phyloP scores from a whole-genome alignment of 2,329 filamentous ascomycete species.

The Macrophomina pseudophaseolina region DNA sequence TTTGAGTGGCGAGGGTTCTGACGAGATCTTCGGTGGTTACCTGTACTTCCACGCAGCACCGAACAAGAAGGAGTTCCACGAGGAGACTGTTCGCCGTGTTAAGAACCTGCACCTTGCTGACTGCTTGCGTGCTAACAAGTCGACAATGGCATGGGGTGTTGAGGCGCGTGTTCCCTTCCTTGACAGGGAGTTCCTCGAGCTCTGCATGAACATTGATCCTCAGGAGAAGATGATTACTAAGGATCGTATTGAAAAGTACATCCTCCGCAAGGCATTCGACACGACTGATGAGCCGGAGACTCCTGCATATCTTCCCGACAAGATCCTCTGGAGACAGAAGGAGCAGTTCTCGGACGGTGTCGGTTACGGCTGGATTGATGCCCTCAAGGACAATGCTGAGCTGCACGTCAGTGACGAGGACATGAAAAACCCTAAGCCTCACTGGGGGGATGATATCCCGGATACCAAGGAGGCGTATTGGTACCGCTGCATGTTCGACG shows the following conservation, averaged over 20 bases:
- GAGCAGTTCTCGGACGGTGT: constrained; percentile 99
- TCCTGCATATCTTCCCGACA: constrained; percentile 88
- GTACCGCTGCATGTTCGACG: constrained; percentile 98
- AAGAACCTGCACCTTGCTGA: constrained; percentile 98
- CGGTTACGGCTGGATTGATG: constrained; percentile 98
- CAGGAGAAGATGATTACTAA: constrained; percentile 94
- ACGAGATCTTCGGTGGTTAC: constrained; percentile 98
- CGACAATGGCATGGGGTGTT: constrained; percentile 95
- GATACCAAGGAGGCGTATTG: constrained; percentile 99
- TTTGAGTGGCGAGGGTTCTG: constrained; percentile 91
- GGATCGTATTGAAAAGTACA: constrained; percentile 94
- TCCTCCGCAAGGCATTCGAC: constrained; percentile 96
- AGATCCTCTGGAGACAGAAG: constrained; percentile 98
- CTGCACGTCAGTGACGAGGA: constrained; percentile 91
- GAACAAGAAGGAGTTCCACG: constrained; percentile 89
- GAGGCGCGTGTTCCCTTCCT: constrained; percentile 98
- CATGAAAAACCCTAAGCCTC: constrained; percentile 97
- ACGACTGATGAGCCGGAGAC: constrained; percentile 81
- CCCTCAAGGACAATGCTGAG: constrained; percentile 92
- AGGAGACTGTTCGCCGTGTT: constrained; percentile 89
- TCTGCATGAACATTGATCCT: constrained; percentile 91
- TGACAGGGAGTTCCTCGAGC: constrained; percentile 95
- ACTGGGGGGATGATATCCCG: constrained; percentile 92
- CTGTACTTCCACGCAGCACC: constrained; percentile 98
- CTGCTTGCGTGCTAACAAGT: constrained; percentile 98